Percentiles rank a stretch among this genome's conserved stretches.
Conservation (phyloP, 192 early-diverging fungal species). For the Anaeromyces robustus region DNA sequence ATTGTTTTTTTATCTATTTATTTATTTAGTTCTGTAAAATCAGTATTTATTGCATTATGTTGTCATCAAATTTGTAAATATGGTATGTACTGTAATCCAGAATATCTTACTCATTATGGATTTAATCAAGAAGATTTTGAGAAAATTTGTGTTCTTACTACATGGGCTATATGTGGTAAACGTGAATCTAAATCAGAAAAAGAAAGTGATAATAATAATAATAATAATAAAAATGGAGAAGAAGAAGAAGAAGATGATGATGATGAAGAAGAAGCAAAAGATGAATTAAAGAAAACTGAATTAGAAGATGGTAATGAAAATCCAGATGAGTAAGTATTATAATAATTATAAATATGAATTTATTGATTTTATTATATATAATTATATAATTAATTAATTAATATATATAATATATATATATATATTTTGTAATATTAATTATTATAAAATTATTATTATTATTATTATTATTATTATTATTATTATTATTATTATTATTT, state of each 20-base stretch:
- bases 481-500: too few species aligned
- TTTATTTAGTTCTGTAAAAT: slow-evolving; percentile 17
- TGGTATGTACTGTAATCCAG: slow-evolving; percentile 50
- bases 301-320: slow-evolving; percentile 15
- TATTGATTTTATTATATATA: slow-evolving; percentile 1
- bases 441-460: too few species aligned
- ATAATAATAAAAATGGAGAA: slow-evolving; percentile 5
- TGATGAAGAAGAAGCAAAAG: not conserved
- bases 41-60: slow-evolving; percentile 73
- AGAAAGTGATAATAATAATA: not conserved
- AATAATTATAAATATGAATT: too few species aligned
- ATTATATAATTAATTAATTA: not conserved
- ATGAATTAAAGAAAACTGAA: not conserved
- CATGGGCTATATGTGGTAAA: slow-evolving; percentile 56
- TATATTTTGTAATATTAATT: too few species aligned
- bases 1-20: not conserved
- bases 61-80: slow-evolving; percentile 72
- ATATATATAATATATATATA: too few species aligned
- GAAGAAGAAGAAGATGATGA: slow-evolving; percentile 12
- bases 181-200: slow-evolving; percentile 1
- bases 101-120: slow-evolving; percentile 33
- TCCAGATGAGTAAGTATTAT: slow-evolving; percentile 14
- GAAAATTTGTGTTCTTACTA: slow-evolving; percentile 48
- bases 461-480: too few species aligned
- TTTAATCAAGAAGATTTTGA: slow-evolving; percentile 41